Evolutionary conservation across 192 early-diverging fungal genomes (phyloP).

Genomic region (Bifiguratus adelaidae): DNA sequence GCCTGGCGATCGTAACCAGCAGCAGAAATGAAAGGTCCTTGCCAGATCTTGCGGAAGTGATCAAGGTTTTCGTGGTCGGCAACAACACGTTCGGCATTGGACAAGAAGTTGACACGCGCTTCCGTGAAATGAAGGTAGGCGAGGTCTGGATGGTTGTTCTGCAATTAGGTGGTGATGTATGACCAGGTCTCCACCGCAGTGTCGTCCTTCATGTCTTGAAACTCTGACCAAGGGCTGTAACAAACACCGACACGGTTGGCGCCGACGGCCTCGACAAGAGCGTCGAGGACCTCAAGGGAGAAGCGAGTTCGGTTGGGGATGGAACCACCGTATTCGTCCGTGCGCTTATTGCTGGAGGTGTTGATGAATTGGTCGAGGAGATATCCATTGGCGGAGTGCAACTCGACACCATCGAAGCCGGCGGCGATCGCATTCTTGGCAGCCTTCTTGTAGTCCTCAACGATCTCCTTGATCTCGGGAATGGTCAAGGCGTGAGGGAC

Average conservation of each 20-base stretch:
- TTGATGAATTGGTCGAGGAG: conserved; percentile 73
- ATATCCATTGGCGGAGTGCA: conserved; percentile 90
- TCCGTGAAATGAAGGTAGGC: conserved; percentile 20
- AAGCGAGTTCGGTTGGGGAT: conserved; percentile 17
- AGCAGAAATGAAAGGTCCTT: conserved; percentile 10
- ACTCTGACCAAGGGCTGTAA: conserved; percentile 12
- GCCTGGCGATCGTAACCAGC: conserved; percentile 6
- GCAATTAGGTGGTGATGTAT: conserved; percentile 5
- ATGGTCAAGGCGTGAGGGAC: conserved; percentile 4
- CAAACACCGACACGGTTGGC: conserved; percentile 21
- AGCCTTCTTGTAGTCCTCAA: conserved; percentile 49
- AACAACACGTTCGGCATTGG: no score
- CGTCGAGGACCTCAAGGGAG: conserved; percentile 14
- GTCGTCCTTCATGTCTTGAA: conserved; percentile 24
- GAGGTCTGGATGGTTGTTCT: conserved; percentile 11
- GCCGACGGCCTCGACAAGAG: conserved; percentile 10
- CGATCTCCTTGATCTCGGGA: conserved; percentile 51
- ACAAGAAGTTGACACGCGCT: conserved; percentile 2
- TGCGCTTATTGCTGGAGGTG: conserved; percentile 73
- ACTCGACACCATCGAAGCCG: conserved; percentile 83
- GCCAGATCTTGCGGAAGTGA: conserved; percentile 10
- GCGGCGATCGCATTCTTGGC: conserved; percentile 64
- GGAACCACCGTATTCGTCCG: conserved; percentile 22
- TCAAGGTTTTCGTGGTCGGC: background rate
- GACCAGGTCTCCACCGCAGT: conserved; percentile 12